Evolutionary conservation across 108 stramenopile genomes (phyloP).

Genomic region (Phaeodactylum tricornutum): DNA sequence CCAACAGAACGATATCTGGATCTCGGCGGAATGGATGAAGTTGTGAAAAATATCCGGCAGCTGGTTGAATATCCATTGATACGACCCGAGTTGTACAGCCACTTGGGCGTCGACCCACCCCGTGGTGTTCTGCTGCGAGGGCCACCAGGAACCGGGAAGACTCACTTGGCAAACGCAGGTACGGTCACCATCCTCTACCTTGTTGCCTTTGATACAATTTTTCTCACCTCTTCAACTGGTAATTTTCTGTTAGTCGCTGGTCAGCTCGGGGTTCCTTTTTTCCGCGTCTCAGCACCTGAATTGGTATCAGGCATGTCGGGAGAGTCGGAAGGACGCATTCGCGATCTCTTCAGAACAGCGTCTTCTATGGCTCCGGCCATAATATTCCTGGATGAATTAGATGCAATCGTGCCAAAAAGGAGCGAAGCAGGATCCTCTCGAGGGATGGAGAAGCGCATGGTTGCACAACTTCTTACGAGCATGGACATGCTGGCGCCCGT

Average conservation of each 20-base stretch:
- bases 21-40: conserved; percentile 71
- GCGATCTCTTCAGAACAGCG: conserved; percentile 88
- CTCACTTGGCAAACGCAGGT: conserved; percentile 88
- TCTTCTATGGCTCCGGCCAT: conserved; percentile 87
- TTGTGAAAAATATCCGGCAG: conserved; percentile 66
- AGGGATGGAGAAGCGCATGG: conserved; percentile 97
- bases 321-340: conserved; percentile 86
- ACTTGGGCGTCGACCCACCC: conserved; percentile 96
- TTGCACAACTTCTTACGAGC: conserved; percentile 92
- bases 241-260: conserved; percentile 27
- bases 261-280: conserved; percentile 57
- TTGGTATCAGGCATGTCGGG: conserved; percentile 93
- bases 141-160: conserved; percentile 97
- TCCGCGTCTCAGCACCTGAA: conserved; percentile 91
- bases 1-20: conserved; percentile 75
- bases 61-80: conserved; percentile 91
- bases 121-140: conserved; percentile 97
- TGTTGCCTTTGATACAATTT: not conserved
- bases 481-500: conserved; percentile 80
- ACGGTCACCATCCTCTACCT: conserved; percentile 18
- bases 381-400: conserved; percentile 98
- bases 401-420: conserved; percentile 94
- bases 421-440: conserved; percentile 59
- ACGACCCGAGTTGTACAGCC: conserved; percentile 91
- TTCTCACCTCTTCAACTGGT: not conserved